phyloP scores from a whole-genome alignment of 495 filamentous ascomycete genomes.

The Cladorrhinum samala region DNA sequence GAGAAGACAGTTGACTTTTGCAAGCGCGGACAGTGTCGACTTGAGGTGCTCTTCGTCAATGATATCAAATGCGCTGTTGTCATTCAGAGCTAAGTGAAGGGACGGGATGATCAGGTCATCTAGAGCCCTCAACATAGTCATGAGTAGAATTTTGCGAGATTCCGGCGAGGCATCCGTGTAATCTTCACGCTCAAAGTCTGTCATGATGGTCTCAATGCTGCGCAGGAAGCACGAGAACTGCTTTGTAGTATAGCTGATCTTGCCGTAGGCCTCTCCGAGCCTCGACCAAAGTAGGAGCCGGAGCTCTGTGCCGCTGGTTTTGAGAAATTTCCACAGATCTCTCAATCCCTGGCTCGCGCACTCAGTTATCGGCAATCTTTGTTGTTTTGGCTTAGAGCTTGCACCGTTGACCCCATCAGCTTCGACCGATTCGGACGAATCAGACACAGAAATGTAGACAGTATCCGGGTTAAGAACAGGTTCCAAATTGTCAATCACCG shows the following conservation, averaged over 20 bases:
- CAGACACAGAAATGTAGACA: constrained; percentile 33
- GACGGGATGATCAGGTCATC: constrained; percentile 67
- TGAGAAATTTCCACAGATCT: constrained; percentile 79
- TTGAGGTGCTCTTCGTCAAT: constrained; percentile 70
- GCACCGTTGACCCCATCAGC: constrained; percentile 3
- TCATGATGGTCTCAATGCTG: constrained; percentile 74
- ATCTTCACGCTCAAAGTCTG: constrained; percentile 58
- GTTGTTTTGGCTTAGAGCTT: constrained; percentile 11
- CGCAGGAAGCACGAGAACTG: constrained; percentile 78
- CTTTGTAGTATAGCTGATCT: constrained; percentile 76
- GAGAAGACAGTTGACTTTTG: constrained; percentile 61
- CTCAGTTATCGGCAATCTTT: constrained; percentile 34
- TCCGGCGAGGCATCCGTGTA: constrained; percentile 55
- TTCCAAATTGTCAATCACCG: constrained; percentile 85
- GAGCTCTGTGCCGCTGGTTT: constrained; percentile 70
- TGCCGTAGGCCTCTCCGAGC: constrained; percentile 77
- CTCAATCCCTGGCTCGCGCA: constrained; percentile 45
- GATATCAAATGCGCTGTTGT: constrained; percentile 71
- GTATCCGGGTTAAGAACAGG: constrained; percentile 76
- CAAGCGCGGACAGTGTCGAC: constrained; percentile 61
- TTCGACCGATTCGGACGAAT: constrained; percentile 6
- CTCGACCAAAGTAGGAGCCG: constrained; percentile 82
- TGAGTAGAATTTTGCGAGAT: constrained; percentile 58
- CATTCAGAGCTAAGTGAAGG: constrained; percentile 57
- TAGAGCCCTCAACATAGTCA: constrained; percentile 69